phyloP scores from a whole-genome alignment of 139 green algal genomes.

The Chlorella vulgaris region DNA sequence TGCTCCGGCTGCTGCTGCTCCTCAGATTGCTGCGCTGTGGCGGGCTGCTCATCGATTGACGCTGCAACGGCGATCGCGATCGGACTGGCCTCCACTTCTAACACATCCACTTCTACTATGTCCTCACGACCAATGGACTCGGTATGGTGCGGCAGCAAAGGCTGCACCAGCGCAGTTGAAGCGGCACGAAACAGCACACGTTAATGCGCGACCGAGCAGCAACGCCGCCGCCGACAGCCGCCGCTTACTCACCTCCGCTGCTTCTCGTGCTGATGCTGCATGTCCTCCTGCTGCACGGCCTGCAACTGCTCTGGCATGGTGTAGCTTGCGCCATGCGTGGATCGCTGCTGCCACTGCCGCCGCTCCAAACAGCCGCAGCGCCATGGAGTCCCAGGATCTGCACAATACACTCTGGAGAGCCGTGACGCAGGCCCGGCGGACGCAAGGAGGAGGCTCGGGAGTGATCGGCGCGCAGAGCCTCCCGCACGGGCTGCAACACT shows the following conservation, averaged over 20 bases:
- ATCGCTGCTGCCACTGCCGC: conserved; percentile 4
- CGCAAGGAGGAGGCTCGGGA: not conserved
- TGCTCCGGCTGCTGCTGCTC: too few relatives aligned
- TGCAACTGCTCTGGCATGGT: not conserved
- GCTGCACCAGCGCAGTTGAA: not conserved
- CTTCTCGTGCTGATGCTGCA: too few relatives aligned
- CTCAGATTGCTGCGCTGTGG: too few relatives aligned
- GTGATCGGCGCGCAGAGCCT: not conserved
- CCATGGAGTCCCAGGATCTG: conserved; percentile 9
- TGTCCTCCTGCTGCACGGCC: not conserved
- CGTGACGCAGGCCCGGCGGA: not conserved
- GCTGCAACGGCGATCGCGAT: too few relatives aligned
- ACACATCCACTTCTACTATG: too few relatives aligned
- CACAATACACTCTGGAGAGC: not conserved
- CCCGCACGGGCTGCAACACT: too few relatives aligned
- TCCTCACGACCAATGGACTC: not conserved
- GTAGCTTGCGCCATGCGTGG: conserved; percentile 13
- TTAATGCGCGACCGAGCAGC: too few relatives aligned
- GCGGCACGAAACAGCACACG: too few relatives aligned
- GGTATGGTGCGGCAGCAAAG: not conserved
- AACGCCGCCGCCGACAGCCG: not conserved
- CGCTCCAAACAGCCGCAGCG: conserved; percentile 13
- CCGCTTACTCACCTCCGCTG: not conserved
- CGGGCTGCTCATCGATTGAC: too few relatives aligned
- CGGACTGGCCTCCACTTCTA: too few relatives aligned